phyloP scores from a whole-genome alignment of 495 filamentous ascomycete species.

The Talaromyces borbonicus region DNA sequence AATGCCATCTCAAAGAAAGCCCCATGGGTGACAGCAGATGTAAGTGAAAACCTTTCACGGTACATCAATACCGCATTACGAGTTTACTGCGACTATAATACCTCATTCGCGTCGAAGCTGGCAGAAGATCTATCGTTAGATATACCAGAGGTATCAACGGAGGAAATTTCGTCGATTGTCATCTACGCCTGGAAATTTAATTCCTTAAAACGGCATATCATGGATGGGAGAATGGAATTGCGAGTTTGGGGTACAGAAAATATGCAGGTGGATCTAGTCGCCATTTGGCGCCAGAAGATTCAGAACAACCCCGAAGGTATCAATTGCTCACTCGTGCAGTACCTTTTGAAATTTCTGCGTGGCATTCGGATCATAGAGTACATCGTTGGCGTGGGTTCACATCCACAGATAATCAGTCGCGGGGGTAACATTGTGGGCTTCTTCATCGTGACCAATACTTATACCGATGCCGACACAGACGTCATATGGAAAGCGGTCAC shows the following conservation, averaged over 20 bases:
- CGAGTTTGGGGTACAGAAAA: conserved; percentile 60
- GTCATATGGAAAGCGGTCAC: conserved; percentile 76
- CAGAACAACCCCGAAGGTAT: conserved; percentile 24
- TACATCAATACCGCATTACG: conserved; percentile 18
- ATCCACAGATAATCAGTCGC: conserved; percentile 76
- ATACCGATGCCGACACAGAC: conserved; percentile 63
- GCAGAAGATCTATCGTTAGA: conserved; percentile 27
- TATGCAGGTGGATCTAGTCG: conserved; percentile 65
- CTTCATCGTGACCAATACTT: conserved; percentile 69
- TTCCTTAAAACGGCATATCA: conserved; percentile 58
- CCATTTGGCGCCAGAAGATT: conserved; percentile 45
- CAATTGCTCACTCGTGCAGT: conserved; percentile 47
- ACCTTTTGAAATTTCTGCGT: conserved; percentile 56
- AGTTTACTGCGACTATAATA: conserved; percentile 14
- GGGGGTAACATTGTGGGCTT: conserved; percentile 82
- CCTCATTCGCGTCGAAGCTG: conserved; percentile 20
- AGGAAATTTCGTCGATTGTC: conserved; percentile 33
- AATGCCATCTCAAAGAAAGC: conserved; percentile 29
- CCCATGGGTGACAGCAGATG: conserved; percentile 26
- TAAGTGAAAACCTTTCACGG: conserved; percentile 23
- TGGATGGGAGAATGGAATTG: conserved; percentile 81
- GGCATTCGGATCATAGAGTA: conserved; percentile 65
- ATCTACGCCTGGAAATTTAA: conserved; percentile 60
- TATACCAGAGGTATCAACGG: conserved; percentile 23
- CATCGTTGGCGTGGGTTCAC: conserved; percentile 82